Conservation (phyloP, 306 rosid species). For the Castanea mollissima region DNA sequence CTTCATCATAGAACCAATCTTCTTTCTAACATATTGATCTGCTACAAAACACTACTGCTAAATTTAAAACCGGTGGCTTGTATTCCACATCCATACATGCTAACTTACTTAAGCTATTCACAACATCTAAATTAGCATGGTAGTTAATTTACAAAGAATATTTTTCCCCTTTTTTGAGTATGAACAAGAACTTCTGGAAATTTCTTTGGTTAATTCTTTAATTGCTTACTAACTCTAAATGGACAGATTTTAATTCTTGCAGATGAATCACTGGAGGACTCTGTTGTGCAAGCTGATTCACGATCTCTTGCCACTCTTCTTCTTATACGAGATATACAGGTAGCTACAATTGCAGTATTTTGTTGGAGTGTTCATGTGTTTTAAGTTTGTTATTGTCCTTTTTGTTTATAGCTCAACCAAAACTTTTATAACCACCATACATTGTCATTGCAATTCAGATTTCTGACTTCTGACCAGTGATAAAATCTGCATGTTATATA, state of each 20-base stretch:
- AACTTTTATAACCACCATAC: not conserved
- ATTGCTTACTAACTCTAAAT: constrained; percentile 62
- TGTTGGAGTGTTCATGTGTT: not conserved
- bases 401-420: not conserved
- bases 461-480: constrained; percentile 1
- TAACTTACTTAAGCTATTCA: not conserved
- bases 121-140: not conserved
- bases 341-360: constrained; percentile 30
- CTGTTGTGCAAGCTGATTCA: constrained; percentile 94
- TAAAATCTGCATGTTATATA: constrained; percentile 4
- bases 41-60: not conserved
- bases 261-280: constrained; percentile 94
- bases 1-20: not conserved
- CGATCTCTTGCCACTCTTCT: constrained; percentile 97
- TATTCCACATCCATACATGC: not conserved
- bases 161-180: not conserved
- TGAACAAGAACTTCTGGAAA: not conserved
- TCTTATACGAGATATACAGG: constrained; percentile 97
- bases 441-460: not conserved
- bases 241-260: constrained; percentile 97
- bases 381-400: not conserved
- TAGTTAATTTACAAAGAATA: not conserved
- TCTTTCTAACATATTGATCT: not conserved
- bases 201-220: not conserved
- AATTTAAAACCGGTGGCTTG: not conserved